phyloP scores from a whole-genome alignment of 345 rosid species.

The Dipteronia sinensis region DNA sequence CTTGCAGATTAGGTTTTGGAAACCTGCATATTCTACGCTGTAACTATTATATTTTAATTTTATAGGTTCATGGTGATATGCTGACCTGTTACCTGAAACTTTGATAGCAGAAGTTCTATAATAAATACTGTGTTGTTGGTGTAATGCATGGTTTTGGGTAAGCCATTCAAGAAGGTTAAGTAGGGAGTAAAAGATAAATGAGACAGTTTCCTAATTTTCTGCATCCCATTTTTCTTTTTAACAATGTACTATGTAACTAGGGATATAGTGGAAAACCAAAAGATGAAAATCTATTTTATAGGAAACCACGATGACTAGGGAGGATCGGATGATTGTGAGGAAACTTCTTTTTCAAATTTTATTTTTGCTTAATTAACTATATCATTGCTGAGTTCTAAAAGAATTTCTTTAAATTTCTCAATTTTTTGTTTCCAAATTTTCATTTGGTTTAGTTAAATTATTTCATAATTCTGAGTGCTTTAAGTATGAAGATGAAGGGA shows the following conservation, averaged over 20 bases:
- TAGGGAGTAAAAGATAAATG: neutral
- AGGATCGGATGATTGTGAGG: neutral
- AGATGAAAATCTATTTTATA: neutral
- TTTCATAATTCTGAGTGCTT: neutral
- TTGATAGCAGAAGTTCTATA: neutral
- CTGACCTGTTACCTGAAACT: neutral
- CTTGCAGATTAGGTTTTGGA: neutral
- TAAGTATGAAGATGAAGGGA: neutral
- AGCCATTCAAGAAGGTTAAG: neutral
- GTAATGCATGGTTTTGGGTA: neutral
- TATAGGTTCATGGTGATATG: neutral
- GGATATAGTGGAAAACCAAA: neutral
- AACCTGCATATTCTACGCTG: neutral
- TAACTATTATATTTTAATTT: too few relatives aligned
- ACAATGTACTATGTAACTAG: neutral
- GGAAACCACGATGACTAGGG: neutral
- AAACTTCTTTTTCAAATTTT: neutral
- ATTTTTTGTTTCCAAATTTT: neutral
- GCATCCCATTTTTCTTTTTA: neutral
- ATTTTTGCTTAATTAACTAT: neutral
- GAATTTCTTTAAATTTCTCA: neutral
- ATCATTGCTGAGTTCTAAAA: neutral
- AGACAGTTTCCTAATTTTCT: neutral
- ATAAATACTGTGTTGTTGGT: neutral
- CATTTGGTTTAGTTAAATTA: neutral